Evolutionary conservation across 108 stramenopile species (phyloP), one percentile per base, ranked within the genome.

Genomic region (Nitzschia sp.): DNA sequence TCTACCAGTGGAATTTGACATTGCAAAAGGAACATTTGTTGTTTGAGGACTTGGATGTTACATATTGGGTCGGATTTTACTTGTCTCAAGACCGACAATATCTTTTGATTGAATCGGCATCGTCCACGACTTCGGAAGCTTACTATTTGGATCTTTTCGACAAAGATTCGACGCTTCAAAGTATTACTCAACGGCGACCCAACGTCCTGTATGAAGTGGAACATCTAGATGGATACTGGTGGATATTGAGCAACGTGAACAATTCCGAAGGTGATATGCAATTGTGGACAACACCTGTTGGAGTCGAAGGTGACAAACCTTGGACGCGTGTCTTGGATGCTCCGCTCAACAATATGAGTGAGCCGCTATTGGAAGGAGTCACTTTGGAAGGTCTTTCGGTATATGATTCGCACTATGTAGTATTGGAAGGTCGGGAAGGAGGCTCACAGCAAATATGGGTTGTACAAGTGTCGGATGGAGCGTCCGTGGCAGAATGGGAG

Each of bases 121-220:
- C 86, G 53, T 88, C 83, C 65, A 94, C 94, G 53, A 86, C 96
- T 3, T 71, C 80, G 25, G 96, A 98, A 76, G 69, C 87, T 6
- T 81, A 90, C 70, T 93, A 83, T 73, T 51, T 91, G 20, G 85
- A 88, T 52, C 70, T 90, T 57, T 38, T 37, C 15, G 61, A 63
- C 19, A 42, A 19, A 34, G 62, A 60, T 10, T 53, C 66, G 34
- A 73, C 66, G 9, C 63, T 94, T 39, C 41, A 70, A 37, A 91
- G 86, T 70, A 84, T 96, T 57, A 79, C 86, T 22, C 67, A 76
- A 24, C 71, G 86, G 53, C 69, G 76, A 7, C 44, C 57, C 17
- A 85, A 87, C 25, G 86, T 89, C 2, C 63, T 89, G 22, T 92
- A 92, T 54, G 74, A 79, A 0, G 86, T 79, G 8, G 79, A 81